Conservation (phyloP, 192 early-diverging fungal species). For the Coemansia pectinata region DNA sequence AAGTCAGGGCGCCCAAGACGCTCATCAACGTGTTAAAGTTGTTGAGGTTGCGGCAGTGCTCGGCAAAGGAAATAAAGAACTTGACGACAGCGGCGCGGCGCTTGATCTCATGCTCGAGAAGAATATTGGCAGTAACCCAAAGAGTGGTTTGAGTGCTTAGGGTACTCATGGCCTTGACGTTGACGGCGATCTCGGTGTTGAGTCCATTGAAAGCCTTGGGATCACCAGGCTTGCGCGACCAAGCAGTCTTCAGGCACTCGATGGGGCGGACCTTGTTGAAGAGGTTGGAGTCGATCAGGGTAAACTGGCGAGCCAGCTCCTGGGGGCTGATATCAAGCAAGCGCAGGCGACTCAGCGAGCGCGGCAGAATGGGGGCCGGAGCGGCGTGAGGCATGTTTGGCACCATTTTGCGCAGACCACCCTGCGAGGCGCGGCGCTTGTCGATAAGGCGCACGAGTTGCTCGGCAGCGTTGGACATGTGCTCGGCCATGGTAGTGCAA, state of each 20-base stretch:
- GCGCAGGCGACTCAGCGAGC: constrained; percentile 72
- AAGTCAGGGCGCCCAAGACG: constrained; percentile 86
- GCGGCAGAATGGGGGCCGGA: constrained; percentile 81
- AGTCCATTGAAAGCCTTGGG: constrained; percentile 58
- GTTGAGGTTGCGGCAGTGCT: constrained; percentile 80
- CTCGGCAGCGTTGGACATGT: constrained; percentile 66
- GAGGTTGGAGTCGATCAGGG: constrained; percentile 83
- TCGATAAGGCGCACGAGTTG: constrained; percentile 81
- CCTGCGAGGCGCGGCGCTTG: constrained; percentile 65
- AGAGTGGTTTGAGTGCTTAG: constrained; percentile 82
- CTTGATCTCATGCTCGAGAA: constrained; percentile 79
- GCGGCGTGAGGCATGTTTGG: constrained; percentile 62
- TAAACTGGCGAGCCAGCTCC: constrained; percentile 94
- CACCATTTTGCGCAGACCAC: constrained; percentile 62
- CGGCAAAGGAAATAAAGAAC: constrained; percentile 82
- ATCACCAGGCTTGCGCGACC: constrained; percentile 67
- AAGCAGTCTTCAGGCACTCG: constrained; percentile 92
- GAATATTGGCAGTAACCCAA: constrained; percentile 85
- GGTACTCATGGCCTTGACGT: constrained; percentile 86
- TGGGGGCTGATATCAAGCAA: constrained; percentile 89
- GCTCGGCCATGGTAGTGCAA: constrained; percentile 67
- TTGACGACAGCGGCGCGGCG: constrained; percentile 76
- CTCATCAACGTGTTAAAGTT: constrained; percentile 95
- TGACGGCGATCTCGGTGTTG: constrained; percentile 63
- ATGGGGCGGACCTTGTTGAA: constrained; percentile 82